phyloP scores from a whole-genome alignment of 148 eudicot genomes.

The Camellia lanceoleosa region DNA sequence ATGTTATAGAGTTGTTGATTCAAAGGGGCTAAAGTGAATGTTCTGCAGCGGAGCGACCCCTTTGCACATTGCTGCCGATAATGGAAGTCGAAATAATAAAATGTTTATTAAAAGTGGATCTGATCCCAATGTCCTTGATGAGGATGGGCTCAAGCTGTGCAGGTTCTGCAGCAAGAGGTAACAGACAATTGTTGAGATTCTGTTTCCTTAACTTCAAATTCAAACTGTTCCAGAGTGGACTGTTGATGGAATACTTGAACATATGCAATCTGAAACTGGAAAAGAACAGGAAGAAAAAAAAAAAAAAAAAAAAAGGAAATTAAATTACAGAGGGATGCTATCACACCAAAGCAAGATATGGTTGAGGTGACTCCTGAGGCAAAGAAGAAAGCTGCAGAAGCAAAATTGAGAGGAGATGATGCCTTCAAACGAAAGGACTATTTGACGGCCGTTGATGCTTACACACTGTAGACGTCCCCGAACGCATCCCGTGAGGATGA shows the following conservation, averaged over 20 bases:
- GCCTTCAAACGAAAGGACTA: slow-evolving; percentile 73
- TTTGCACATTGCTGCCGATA: slow-evolving; percentile 88
- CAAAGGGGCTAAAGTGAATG: slow-evolving; percentile 75
- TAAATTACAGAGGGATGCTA: slow-evolving; percentile 29
- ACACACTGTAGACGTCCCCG: too few species aligned
- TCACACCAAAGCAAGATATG: slow-evolving; percentile 35
- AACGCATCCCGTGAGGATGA: too few species aligned
- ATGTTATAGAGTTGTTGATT: too few species aligned
- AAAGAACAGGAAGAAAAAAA: slow-evolving; percentile 51
- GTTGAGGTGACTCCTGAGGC: slow-evolving; percentile 78
- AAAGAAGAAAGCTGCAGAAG: slow-evolving; percentile 83
- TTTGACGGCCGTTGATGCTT: slow-evolving; percentile 69
- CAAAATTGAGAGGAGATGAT: slow-evolving; percentile 76
- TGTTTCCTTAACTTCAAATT: slow-evolving; percentile 57
- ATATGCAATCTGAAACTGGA: slow-evolving; percentile 61
- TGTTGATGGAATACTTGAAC: slow-evolving; percentile 64
- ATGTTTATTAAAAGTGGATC: slow-evolving; percentile 82
- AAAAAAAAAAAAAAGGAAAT: slow-evolving; percentile 44
- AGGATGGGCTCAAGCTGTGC: slow-evolving; percentile 79
- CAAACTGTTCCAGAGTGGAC: slow-evolving; percentile 65
- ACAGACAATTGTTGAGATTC: slow-evolving; percentile 58
- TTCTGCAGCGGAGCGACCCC: slow-evolving; percentile 90
- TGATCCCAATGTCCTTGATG: slow-evolving; percentile 74
- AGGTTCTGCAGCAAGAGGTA: slow-evolving; percentile 78
- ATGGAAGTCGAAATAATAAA: slow-evolving; percentile 68